Conservation (phyloP, 305 asterid species). For the Fraxinus baroniana region DNA sequence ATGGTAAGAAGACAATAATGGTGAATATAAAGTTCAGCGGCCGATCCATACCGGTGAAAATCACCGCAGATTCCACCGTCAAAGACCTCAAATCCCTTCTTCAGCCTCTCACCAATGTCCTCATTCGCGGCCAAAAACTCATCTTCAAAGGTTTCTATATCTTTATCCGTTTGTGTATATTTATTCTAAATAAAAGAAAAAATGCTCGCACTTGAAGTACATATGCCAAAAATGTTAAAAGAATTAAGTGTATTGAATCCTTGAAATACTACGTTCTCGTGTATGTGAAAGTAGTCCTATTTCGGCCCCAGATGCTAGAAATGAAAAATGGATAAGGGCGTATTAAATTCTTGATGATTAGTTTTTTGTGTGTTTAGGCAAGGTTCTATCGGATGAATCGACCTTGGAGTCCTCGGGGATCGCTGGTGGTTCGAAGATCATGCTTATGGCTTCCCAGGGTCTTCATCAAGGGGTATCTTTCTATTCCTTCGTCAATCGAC, state of each 20-base stretch:
- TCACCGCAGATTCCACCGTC: conserved; percentile 45
- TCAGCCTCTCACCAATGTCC: conserved; percentile 82
- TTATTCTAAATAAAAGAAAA: not conserved
- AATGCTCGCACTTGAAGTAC: not conserved
- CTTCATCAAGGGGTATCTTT: conserved; percentile 82
- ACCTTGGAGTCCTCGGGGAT: conserved; percentile 56
- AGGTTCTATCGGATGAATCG: conserved; percentile 54
- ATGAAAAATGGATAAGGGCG: not conserved
- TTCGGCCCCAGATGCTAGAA: not conserved
- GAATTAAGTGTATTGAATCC: not conserved
- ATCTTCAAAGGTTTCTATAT: conserved; percentile 61
- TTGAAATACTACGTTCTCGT: not conserved
- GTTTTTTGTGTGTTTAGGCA: conserved; percentile 42
- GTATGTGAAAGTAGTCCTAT: not conserved
- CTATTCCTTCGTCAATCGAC: conserved; percentile 4
- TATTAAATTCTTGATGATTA: conserved; percentile 7
- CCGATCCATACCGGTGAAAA: conserved; percentile 58
- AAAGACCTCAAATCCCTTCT: conserved; percentile 63
- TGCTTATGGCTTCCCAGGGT: conserved; percentile 86
- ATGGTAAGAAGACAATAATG: conserved; percentile 26
- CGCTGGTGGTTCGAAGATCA: conserved; percentile 62
- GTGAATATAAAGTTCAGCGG: conserved; percentile 65
- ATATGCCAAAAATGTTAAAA: not conserved
- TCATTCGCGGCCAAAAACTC: conserved; percentile 91
- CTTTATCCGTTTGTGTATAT: not conserved